Conservation (phyloP, 2,329 filamentous ascomycete genomes). For the Ophioceras dolichostomum region DNA sequence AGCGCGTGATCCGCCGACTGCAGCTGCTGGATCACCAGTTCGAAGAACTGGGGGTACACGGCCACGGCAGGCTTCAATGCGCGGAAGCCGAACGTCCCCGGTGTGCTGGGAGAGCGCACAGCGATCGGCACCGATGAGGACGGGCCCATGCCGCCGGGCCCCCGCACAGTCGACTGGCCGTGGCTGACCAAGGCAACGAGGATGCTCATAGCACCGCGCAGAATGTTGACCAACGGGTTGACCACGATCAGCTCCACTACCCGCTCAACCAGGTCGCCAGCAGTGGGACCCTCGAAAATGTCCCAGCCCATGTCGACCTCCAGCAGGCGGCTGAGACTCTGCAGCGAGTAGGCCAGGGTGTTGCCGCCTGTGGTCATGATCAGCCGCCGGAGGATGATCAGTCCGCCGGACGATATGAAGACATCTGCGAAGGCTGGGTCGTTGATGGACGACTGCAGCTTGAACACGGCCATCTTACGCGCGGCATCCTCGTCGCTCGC, state of each 20-base stretch:
- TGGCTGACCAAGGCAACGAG: constrained; percentile 87
- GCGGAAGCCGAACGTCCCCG: constrained; percentile 71
- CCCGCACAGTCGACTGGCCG: constrained; percentile 46
- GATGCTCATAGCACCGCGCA: constrained; percentile 93
- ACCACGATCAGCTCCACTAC: constrained; percentile 89
- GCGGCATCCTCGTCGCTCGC: constrained; percentile 72
- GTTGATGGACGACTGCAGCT: constrained; percentile 87
- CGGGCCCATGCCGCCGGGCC: too few relatives aligned
- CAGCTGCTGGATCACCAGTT: constrained; percentile 82
- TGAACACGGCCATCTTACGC: constrained; percentile 98
- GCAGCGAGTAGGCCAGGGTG: constrained; percentile 88
- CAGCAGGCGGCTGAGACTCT: constrained; percentile 73
- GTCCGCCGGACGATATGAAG: constrained; percentile 82
- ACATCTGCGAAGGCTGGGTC: constrained; percentile 94
- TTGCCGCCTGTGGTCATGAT: constrained; percentile 83
- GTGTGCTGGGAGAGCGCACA: constrained; percentile 19
- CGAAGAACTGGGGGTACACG: constrained; percentile 85
- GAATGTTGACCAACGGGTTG: constrained; percentile 92
- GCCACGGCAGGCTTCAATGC: constrained; percentile 87
- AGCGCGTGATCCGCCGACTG: constrained; percentile 91
- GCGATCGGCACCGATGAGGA: too few relatives aligned
- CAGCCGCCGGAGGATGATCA: constrained; percentile 68
- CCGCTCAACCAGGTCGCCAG: constrained; percentile 57
- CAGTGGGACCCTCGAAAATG: constrained; percentile 52
- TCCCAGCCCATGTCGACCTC: constrained; percentile 99